Conservation (phyloP, 306 rosid genomes). For the Cicer yamashitae region DNA sequence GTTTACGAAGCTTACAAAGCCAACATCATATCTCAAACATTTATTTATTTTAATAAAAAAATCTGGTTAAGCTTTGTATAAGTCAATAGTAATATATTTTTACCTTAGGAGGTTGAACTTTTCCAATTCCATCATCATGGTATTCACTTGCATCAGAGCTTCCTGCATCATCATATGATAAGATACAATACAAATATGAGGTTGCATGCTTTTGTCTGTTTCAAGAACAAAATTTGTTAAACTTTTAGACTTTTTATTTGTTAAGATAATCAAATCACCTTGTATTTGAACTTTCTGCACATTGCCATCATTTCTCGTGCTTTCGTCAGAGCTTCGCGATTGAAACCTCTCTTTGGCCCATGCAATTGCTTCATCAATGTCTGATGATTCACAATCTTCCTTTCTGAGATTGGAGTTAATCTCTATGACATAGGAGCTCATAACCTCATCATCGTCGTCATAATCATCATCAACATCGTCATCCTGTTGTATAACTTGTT, state of each 20-base stretch:
- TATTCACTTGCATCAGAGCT: constrained; percentile 49
- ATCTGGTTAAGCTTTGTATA: constrained; percentile 6
- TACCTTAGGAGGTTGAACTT: constrained; percentile 68
- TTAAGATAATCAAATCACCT: constrained; percentile 58
- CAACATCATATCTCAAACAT: constrained; percentile 20
- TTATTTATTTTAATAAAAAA: constrained; percentile 15
- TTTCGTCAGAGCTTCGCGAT: constrained; percentile 58
- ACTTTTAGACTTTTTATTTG: neutral
- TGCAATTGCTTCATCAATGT: constrained; percentile 90
- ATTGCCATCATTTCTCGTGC: constrained; percentile 48
- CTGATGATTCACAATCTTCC: constrained; percentile 65
- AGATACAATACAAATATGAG: constrained; percentile 33
- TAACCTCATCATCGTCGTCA: constrained; percentile 63
- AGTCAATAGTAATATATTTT: constrained; percentile 21
- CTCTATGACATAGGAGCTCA: constrained; percentile 95
- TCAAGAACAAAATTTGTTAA: constrained; percentile 21
- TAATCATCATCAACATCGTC: constrained; percentile 60
- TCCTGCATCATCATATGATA: constrained; percentile 53
- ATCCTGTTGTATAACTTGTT: constrained; percentile 47
- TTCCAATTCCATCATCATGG: constrained; percentile 47
- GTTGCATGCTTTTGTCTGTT: constrained; percentile 11
- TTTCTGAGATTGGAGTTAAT: constrained; percentile 62
- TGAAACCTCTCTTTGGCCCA: constrained; percentile 93
- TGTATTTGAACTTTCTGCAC: constrained; percentile 55
- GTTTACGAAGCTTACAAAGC: neutral